These are phyloP conservation scores for Babesia caballi DNA, from an alignment of 169 alveolate species.

Conservation along the genomic window DNA sequence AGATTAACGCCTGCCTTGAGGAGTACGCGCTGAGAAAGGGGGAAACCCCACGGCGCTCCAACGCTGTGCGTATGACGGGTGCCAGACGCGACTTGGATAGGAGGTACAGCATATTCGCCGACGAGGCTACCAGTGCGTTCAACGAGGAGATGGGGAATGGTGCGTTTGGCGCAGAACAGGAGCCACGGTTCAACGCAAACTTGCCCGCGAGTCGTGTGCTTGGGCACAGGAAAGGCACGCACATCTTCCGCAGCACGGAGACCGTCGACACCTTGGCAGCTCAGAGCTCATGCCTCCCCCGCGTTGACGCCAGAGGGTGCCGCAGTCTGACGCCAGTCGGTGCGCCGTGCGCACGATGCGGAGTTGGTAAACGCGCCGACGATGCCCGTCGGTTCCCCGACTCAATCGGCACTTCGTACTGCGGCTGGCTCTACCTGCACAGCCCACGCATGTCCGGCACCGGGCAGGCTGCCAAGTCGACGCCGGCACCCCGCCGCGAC, in stretches of 20 bases:
- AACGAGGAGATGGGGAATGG: too few relatives aligned
- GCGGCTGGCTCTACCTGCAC: constrained; percentile 11
- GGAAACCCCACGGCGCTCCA: too few relatives aligned
- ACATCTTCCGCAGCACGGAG: background rate
- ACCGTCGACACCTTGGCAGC: too few relatives aligned
- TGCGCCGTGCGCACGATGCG: background rate
- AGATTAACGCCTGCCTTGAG: background rate
- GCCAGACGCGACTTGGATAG: background rate
- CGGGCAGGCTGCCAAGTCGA: background rate
- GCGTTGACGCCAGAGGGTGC: background rate
- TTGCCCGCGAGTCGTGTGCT: background rate
- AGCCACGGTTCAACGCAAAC: background rate
- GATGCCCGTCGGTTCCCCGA: background rate
- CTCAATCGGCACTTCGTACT: background rate
- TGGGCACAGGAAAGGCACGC: background rate
- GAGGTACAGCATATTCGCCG: background rate
- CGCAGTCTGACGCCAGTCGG: background rate
- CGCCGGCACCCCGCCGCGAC: background rate
- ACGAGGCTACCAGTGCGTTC: background rate
- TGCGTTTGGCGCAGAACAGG: too few relatives aligned
- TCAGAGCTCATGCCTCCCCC: too few relatives aligned
- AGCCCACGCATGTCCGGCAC: background rate
- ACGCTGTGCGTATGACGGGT: background rate
- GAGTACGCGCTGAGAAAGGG: too few relatives aligned
- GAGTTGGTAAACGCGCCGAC: background rate